phyloP scores from a whole-genome alignment of 306 rosid genomes.

The Acacia acuminata region DNA sequence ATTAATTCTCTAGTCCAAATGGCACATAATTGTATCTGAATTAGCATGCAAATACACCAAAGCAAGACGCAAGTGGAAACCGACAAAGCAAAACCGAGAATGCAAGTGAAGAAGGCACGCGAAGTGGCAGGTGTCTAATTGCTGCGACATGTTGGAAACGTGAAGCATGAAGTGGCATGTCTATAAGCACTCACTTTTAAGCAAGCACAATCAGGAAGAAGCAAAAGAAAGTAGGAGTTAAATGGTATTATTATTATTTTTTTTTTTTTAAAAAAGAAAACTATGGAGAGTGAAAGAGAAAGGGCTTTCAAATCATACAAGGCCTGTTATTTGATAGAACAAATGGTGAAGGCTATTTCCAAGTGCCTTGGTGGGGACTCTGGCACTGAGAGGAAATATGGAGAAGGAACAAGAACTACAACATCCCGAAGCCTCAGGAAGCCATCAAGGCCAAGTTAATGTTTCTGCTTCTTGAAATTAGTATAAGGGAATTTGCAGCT shows the following conservation, averaged over 20 bases:
- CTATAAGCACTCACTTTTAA: not conserved
- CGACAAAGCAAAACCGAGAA: not conserved
- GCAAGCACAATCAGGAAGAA: not conserved
- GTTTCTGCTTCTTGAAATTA: constrained; percentile 26
- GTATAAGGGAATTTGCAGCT: not conserved
- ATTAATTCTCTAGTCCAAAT: no score
- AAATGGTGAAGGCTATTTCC: constrained; percentile 38
- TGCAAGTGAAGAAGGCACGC: not conserved
- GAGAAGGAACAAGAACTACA: constrained; percentile 31
- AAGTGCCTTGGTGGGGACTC: constrained; percentile 44
- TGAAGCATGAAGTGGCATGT: constrained; percentile 1
- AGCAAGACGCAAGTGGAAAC: not conserved
- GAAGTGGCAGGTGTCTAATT: constrained; percentile 12
- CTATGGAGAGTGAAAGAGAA: constrained; percentile 43
- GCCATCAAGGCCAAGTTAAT: constrained; percentile 48
- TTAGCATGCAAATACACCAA: not conserved
- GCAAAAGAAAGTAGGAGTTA: not conserved
- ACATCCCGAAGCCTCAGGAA: constrained; percentile 23
- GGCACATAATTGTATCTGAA: not conserved
- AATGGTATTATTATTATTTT: constrained; percentile 5
- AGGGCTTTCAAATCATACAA: constrained; percentile 21
- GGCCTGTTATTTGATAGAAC: constrained; percentile 45
- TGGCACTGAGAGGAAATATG: constrained; percentile 5
- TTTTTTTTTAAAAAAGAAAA: not conserved
- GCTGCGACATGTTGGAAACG: not conserved